Evolutionary conservation across 768 basidiomycete species (phyloP).

Genomic region (Obba rivulosa): DNA sequence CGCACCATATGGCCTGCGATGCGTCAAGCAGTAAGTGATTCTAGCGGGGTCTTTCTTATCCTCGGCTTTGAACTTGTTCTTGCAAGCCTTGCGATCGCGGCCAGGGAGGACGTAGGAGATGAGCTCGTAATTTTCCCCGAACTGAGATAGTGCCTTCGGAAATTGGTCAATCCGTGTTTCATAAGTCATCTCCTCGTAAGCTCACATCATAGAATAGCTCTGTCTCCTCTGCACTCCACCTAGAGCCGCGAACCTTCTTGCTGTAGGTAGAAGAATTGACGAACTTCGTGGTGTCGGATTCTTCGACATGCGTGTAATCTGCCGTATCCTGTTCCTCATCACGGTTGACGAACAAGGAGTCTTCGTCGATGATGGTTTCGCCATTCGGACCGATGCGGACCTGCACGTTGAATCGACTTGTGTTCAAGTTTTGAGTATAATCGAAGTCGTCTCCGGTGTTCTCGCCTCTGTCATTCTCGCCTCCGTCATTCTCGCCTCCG

Average conservation of each 20-base stretch:
- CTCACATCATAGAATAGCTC: slow-evolving; percentile 79
- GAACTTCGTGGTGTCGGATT: slow-evolving; percentile 80
- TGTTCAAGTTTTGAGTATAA: slow-evolving; percentile 57
- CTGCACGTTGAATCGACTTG: slow-evolving; percentile 78
- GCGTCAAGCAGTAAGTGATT: slow-evolving; percentile 71
- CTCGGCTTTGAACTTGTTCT: slow-evolving; percentile 90
- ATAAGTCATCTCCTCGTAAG: background rate
- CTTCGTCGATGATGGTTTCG: slow-evolving; percentile 82
- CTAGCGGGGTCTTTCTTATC: slow-evolving; percentile 76
- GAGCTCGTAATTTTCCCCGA: slow-evolving; percentile 90
- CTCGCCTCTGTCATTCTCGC: slow-evolving; percentile 26
- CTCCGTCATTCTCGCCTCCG: slow-evolving; percentile 5
- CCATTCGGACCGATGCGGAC: slow-evolving; percentile 85
- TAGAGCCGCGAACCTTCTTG: slow-evolving; percentile 72
- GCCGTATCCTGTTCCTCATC: slow-evolving; percentile 61
- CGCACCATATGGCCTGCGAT: slow-evolving; percentile 72
- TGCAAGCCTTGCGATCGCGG: slow-evolving; percentile 84
- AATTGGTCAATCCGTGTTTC: slow-evolving; percentile 9
- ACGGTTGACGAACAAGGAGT: slow-evolving; percentile 77
- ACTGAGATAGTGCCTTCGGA: slow-evolving; percentile 76
- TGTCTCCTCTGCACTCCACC: slow-evolving; percentile 89
- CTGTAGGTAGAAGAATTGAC: slow-evolving; percentile 81
- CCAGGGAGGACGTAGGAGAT: slow-evolving; percentile 83
- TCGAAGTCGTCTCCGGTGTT: slow-evolving; percentile 61
- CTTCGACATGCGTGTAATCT: slow-evolving; percentile 72